phyloP scores from a whole-genome alignment of 306 rosid genomes.

The Acacia acuminata region DNA sequence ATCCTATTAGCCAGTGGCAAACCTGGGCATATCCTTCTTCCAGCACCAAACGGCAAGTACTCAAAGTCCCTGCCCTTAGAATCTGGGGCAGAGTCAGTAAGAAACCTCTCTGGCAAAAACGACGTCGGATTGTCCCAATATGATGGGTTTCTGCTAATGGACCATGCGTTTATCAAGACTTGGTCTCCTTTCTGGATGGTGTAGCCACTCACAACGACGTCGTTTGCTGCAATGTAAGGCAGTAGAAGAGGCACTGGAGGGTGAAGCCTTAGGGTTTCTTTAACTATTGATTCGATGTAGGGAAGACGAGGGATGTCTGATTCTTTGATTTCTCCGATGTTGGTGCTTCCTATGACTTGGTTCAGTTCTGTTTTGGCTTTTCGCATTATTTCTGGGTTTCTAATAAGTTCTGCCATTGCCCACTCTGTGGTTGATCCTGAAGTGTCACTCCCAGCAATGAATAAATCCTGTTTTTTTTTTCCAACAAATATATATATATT shows the following conservation, averaged over 20 bases:
- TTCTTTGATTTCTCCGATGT: conserved; percentile 39
- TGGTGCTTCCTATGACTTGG: conserved; percentile 29
- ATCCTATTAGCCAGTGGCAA: conserved; percentile 54
- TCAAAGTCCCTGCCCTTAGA: conserved; percentile 56
- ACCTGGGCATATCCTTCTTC: conserved; percentile 71
- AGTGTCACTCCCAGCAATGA: conserved; percentile 62
- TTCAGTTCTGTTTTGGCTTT: conserved; percentile 46
- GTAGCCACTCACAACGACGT: conserved; percentile 40
- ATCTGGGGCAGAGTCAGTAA: conserved; percentile 24
- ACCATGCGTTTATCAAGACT: conserved; percentile 60
- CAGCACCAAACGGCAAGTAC: conserved; percentile 63
- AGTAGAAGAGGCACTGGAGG: conserved; percentile 60
- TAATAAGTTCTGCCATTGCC: conserved; percentile 69
- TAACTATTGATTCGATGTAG: conserved; percentile 52
- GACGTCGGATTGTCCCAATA: conserved; percentile 44
- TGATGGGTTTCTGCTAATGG: conserved; percentile 48
- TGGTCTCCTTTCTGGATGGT: conserved; percentile 48
- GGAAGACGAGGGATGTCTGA: conserved; percentile 52
- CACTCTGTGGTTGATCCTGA: conserved; percentile 61
- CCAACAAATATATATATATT: background rate
- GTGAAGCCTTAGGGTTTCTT: conserved; percentile 66
- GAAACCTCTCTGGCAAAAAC: conserved; percentile 56
- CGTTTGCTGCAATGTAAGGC: conserved; percentile 52
- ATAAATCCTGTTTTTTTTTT: conserved; percentile 48
- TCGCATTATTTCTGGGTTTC: conserved; percentile 38